These are phyloP conservation scores for Westerdykella ornata DNA, from an alignment of 2,329 filamentous ascomycete genomes.

Conservation along the genomic window DNA sequence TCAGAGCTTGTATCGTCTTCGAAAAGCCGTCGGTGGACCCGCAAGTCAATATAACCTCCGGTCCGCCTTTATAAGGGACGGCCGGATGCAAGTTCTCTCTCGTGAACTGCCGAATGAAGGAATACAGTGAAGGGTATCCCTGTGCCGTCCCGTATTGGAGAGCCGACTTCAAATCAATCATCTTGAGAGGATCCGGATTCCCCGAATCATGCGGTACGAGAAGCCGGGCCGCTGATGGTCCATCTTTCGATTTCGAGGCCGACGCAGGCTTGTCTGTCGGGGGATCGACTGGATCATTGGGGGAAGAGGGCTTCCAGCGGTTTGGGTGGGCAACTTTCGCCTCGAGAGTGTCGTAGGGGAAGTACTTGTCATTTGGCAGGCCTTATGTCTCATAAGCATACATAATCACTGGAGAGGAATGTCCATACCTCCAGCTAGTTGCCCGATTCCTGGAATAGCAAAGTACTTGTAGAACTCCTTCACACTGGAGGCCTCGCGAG, in stretches of 20 bases:
- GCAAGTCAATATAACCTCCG: slow-evolving; percentile 71
- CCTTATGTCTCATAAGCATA: slow-evolving; percentile 44
- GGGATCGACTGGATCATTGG: slow-evolving; percentile 50
- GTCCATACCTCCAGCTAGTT: slow-evolving; percentile 52
- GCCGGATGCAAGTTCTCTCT: slow-evolving; percentile 71
- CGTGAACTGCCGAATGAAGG: slow-evolving; percentile 73
- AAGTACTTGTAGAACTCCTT: slow-evolving; percentile 88
- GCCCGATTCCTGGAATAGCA: slow-evolving; percentile 53
- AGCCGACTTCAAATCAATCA: slow-evolving; percentile 74
- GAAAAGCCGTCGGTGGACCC: slow-evolving; percentile 80
- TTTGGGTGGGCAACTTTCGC: slow-evolving; percentile 68
- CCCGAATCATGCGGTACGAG: slow-evolving; percentile 63
- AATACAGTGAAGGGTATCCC: slow-evolving; percentile 71
- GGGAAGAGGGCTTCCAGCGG: slow-evolving; percentile 66
- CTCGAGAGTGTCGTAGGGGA: slow-evolving; percentile 87
- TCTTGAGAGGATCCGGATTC: slow-evolving; percentile 54
- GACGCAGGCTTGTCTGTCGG: slow-evolving; percentile 24
- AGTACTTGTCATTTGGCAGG: slow-evolving; percentile 72
- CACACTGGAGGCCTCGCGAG: slow-evolving; percentile 58
- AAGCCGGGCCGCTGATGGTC: slow-evolving; percentile 46
- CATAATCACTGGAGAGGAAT: background rate
- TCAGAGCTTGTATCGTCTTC: slow-evolving; percentile 70
- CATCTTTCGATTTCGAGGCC: slow-evolving; percentile 22
- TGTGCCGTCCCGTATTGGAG: slow-evolving; percentile 81
- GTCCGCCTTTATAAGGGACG: slow-evolving; percentile 68